phyloP scores from a whole-genome alignment of 768 basidiomycete genomes.

The Boletellus sp. region DNA sequence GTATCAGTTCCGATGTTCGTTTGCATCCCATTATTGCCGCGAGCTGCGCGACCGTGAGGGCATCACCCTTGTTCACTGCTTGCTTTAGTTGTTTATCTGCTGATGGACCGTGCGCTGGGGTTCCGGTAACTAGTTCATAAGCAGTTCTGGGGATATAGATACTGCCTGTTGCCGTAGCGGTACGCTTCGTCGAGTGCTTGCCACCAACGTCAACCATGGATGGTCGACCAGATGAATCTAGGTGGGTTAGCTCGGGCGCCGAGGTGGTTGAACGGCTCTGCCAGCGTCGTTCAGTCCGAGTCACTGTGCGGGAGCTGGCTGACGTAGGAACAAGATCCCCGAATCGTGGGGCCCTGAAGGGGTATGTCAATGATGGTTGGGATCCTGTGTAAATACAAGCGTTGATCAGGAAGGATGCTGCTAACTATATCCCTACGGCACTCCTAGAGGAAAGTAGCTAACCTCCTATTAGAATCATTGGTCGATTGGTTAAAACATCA shows the following conservation, averaged over 20 bases:
- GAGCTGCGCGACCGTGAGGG: conserved; percentile 72
- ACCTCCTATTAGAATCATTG: conserved; percentile 94
- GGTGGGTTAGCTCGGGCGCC: conserved; percentile 54
- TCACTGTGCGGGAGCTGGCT: background rate
- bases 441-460: conserved; percentile 48
- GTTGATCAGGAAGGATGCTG: conserved; percentile 19
- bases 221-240: conserved; percentile 67
- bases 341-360: background rate
- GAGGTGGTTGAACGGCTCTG: conserved; percentile 11
- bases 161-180: conserved; percentile 70
- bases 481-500: conserved; percentile 70
- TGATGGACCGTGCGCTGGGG: conserved; percentile 4
- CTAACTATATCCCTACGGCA: conserved; percentile 17
- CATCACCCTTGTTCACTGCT: conserved; percentile 62
- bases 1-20: conserved; percentile 77
- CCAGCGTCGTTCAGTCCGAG: conserved; percentile 22
- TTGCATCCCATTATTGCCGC: conserved; percentile 89
- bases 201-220: conserved; percentile 79
- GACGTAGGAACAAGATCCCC: background rate
- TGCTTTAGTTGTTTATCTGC: conserved; percentile 44
- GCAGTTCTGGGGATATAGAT: conserved; percentile 67
- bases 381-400: conserved; percentile 23
- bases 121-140: conserved; percentile 55
- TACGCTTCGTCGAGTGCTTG: conserved; percentile 59
- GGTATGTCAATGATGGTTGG: conserved; percentile 2